phyloP scores from a whole-genome alignment of 306 rosid species.

The Trichosanthes truncata region DNA sequence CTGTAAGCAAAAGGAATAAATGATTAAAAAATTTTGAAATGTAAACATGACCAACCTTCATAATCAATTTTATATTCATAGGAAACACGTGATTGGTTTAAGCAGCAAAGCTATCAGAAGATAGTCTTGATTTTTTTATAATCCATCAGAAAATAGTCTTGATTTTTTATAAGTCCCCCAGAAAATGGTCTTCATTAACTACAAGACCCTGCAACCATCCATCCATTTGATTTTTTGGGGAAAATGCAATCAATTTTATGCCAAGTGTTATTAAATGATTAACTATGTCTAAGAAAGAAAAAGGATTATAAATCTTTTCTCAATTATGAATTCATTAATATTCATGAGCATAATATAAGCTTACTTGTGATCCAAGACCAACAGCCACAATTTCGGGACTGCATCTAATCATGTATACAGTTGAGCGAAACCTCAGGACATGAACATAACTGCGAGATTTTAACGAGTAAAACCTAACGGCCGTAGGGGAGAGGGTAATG shows the following conservation, averaged over 20 bases:
- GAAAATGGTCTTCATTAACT: constrained; percentile 1
- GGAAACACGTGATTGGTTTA: background rate
- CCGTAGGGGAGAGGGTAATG: constrained; percentile 56
- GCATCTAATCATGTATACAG: constrained; percentile 92
- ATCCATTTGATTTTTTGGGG: background rate
- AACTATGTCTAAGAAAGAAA: background rate
- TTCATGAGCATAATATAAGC: constrained; percentile 18
- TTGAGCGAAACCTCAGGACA: constrained; percentile 87
- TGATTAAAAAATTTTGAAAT: background rate
- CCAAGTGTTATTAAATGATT: background rate
- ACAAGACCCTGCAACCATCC: constrained; percentile 6
- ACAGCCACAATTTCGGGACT: constrained; percentile 84
- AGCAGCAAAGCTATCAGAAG: background rate
- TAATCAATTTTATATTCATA: constrained; percentile 9
- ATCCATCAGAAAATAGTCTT: background rate
- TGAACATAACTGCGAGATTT: constrained; percentile 79
- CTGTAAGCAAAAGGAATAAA: constrained; percentile 38
- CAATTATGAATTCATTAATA: background rate
- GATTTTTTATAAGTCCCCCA: background rate
- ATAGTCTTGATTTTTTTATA: background rate
- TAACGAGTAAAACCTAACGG: constrained; percentile 87
- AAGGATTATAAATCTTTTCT: background rate
- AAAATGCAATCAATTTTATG: background rate
- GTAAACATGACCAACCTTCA: constrained; percentile 11
- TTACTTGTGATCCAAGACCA: constrained; percentile 93